Percentiles rank a stretch among this genome's conserved stretches.
These are phyloP conservation scores for Salpingoeca rosetta DNA, from an alignment of 78 protist genomes.

Conservation along the genomic window DNA sequence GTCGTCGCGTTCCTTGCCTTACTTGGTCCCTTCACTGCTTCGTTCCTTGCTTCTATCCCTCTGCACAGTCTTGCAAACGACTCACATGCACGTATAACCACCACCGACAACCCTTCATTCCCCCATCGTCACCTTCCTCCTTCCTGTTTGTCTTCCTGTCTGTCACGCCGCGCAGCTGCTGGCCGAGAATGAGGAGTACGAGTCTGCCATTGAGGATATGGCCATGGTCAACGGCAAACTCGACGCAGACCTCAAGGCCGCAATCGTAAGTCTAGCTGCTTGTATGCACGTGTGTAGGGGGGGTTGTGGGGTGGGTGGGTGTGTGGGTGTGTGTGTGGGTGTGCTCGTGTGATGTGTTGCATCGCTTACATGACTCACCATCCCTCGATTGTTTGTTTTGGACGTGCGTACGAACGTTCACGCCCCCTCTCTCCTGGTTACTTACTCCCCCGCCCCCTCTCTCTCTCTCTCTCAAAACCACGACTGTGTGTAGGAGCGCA, in stretches of 20 bases:
- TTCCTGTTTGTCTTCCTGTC: not conserved
- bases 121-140: not conserved
- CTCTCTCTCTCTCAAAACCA: too few species aligned
- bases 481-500: too few species aligned
- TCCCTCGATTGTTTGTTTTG: too few species aligned
- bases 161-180: too few species aligned
- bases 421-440: too few species aligned
- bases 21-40: not conserved
- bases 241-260: not conserved
- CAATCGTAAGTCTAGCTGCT: not conserved
- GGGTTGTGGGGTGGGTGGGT: not conserved
- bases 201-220: not conserved
- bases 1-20: not conserved
- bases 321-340: not conserved
- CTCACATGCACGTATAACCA: not conserved
- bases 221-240: not conserved
- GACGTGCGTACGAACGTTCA: too few species aligned
- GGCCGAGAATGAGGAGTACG: not conserved
- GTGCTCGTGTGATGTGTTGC: not conserved
- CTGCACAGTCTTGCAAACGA: not conserved
- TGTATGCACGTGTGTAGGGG: too few species aligned
- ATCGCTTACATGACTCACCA: not conserved
- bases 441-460: too few species aligned
- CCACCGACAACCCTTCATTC: too few species aligned
- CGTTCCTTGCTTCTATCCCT: not conserved